Base-by-base conservation (phyloP, 805 yeast species). In the Kodamaea neixiangensis region DNA sequence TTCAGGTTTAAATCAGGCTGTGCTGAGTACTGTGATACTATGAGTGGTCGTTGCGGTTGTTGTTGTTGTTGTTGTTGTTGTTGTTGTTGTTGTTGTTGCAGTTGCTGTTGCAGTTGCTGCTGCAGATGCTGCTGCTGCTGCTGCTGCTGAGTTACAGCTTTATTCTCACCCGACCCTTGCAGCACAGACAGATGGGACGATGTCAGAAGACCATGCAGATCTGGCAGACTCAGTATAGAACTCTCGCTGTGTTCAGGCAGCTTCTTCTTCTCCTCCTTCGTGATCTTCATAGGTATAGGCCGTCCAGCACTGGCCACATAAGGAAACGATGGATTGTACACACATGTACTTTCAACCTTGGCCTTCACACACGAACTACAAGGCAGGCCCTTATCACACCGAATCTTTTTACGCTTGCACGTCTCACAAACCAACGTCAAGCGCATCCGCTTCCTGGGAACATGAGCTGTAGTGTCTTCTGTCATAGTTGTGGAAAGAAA, bases 331-430 rank as follows among this genome's bases (percentile, higher is more conserved):
- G 51, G 37, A 15, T 46, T 43, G 43, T 49, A 52, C 18, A 41
- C 44, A 37, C 55, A 52, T 6, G 42, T 38, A 20, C 39, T 48
- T 10, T 39, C 43, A 15, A 46, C 44, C 14, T 49, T 46, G 21
- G 54, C 49, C 33, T 53, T 53, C 31, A 51, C 44, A 44, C 56
- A 54, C 5, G 54, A 40, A 7, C 44, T 37, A 39, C 66, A 62
- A 5, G 66, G 66, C n/a, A 39, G 44, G 10, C 57, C 62, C 39
- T 61, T 61, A 47, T 62, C 63, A 34, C 66, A 62, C 18, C 55
- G 53, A 41, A 61, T 61, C 48, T 62, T 62, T 42, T 62, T 52
- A 18, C 57, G 50, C 31, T 60, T 62, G 57, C 66, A 62, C 41
- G 55, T 56, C 33, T 54, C 55, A 52, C 66, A 62, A 17, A 61